These are phyloP conservation scores for Ogataea parapolymorpha DNA, from an alignment of 805 yeast species.

Conservation along the genomic window DNA sequence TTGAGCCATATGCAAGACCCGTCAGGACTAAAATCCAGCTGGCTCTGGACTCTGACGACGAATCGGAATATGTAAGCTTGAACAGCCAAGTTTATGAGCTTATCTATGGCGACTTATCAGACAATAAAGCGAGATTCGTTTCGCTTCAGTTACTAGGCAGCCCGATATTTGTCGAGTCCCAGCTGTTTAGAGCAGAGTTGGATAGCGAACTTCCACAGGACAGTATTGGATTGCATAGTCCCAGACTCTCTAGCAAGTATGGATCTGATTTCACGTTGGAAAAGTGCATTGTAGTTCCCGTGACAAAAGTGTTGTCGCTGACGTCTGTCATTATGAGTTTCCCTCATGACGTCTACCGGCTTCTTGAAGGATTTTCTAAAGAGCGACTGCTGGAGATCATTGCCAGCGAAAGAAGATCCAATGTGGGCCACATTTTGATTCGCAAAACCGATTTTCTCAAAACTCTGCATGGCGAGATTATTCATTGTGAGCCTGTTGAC, in stretches of 20 bases:
- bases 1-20: slow-evolving; percentile 2
- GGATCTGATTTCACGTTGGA: slow-evolving; percentile 43
- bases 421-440: slow-evolving; percentile 23
- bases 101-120: slow-evolving; percentile 12
- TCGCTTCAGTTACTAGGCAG: slow-evolving; percentile 27
- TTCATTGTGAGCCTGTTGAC: slow-evolving; percentile 67
- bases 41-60: slow-evolving; percentile 17
- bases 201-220: slow-evolving; percentile 25
- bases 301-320: slow-evolving; percentile 32
- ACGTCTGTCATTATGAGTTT: slow-evolving; percentile 39
- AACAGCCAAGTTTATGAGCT: slow-evolving; percentile 11
- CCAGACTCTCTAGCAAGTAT: slow-evolving; percentile 33
- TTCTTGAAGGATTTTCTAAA: slow-evolving; percentile 36
- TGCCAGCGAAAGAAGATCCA: slow-evolving; percentile 33
- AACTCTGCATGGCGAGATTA: slow-evolving; percentile 46
- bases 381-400: slow-evolving; percentile 33
- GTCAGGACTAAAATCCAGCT: slow-evolving; percentile 18
- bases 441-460: slow-evolving; percentile 43
- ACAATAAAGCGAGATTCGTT: slow-evolving; percentile 12
- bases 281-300: slow-evolving; percentile 36
- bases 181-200: slow-evolving; percentile 35
- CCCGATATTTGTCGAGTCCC: slow-evolving; percentile 23
- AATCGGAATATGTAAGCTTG: slow-evolving; percentile 21
- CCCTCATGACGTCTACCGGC: slow-evolving; percentile 45
- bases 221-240: slow-evolving; percentile 39